phyloP scores from a whole-genome alignment of 192 early-diverging fungal genomes.

The Paraglomus brasilianum region DNA sequence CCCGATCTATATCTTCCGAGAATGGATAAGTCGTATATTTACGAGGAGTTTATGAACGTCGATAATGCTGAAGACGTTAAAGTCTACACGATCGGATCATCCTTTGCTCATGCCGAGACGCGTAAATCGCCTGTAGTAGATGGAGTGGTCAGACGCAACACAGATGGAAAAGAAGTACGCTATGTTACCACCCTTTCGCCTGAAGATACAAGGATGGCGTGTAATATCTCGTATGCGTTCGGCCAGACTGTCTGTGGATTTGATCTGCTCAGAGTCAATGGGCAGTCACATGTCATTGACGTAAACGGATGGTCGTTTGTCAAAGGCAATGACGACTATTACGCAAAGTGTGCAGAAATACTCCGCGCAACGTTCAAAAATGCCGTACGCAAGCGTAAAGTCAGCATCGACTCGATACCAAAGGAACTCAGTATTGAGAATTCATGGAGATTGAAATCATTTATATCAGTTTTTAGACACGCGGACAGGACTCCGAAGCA shows the following conservation, averaged over 20 bases:
- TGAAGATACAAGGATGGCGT: slow-evolving; percentile 78
- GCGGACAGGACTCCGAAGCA: slow-evolving; percentile 97
- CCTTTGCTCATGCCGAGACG: slow-evolving; percentile 93
- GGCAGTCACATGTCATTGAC: slow-evolving; percentile 90
- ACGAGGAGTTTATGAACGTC: slow-evolving; percentile 93
- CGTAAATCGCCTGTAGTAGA: slow-evolving; percentile 94
- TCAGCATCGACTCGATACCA: slow-evolving; percentile 50
- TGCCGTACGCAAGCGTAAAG: slow-evolving; percentile 57
- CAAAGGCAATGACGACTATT: slow-evolving; percentile 93
- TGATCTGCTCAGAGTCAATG: slow-evolving; percentile 83
- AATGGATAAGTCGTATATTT: slow-evolving; percentile 81
- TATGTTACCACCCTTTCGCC: slow-evolving; percentile 81
- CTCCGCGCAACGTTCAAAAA: slow-evolving; percentile 77
- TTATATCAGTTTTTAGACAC: slow-evolving; percentile 90
- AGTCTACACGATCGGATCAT: slow-evolving; percentile 89
- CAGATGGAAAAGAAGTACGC: slow-evolving; percentile 96
- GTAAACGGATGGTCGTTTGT: slow-evolving; percentile 99
- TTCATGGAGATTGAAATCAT: slow-evolving; percentile 92
- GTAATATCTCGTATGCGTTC: slow-evolving; percentile 73
- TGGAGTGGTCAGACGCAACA: slow-evolving; percentile 91
- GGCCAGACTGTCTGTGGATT: slow-evolving; percentile 95
- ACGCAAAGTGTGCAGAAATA: slow-evolving; percentile 77
- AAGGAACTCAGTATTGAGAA: slow-evolving; percentile 68
- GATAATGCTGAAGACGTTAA: slow-evolving; percentile 98
- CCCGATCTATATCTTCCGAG: slow-evolving; percentile 66